phyloP scores from a whole-genome alignment of 345 rosid genomes.

The Raphanus sativus region DNA sequence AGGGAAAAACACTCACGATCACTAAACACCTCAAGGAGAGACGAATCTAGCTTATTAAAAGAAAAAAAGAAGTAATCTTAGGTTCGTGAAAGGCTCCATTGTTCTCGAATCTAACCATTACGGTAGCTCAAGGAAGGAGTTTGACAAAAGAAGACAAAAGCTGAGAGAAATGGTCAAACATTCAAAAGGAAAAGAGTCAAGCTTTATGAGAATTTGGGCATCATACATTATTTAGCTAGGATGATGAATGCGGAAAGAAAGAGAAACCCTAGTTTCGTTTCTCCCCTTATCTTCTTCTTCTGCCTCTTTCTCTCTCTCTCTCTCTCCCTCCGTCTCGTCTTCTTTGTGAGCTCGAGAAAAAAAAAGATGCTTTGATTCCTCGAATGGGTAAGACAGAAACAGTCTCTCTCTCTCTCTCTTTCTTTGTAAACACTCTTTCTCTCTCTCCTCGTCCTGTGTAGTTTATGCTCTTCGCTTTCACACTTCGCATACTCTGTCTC shows the following conservation, averaged over 20 bases:
- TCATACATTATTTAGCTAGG: constrained; percentile 35
- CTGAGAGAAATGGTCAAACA: constrained; percentile 6
- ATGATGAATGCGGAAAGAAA: constrained; percentile 14
- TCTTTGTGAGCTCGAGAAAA: constrained; percentile 30
- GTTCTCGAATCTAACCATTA: constrained; percentile 28
- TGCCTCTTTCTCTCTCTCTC: background rate
- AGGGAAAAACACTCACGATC: constrained; percentile 20
- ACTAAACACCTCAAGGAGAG: background rate
- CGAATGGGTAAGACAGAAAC: constrained; percentile 43
- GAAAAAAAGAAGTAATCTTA: background rate
- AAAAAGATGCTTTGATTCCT: constrained; percentile 70
- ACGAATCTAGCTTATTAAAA: constrained; percentile 10
- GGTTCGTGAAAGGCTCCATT: constrained; percentile 21
- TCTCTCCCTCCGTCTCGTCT: background rate
- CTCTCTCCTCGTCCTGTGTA: constrained; percentile 40
- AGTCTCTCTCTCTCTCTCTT: constrained; percentile 26
- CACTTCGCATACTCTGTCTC: constrained; percentile 36
- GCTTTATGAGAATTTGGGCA: constrained; percentile 25
- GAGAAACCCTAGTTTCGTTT: constrained; percentile 40
- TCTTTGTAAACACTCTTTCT: constrained; percentile 27
- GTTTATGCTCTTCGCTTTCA: constrained; percentile 43
- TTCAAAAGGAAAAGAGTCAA: background rate
- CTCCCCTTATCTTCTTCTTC: constrained; percentile 20
- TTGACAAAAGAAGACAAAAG: constrained; percentile 6
- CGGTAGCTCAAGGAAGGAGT: constrained; percentile 13